Percentiles rank a stretch among this genome's conserved stretches.
phyloP scores from a whole-genome alignment of 805 yeast genomes.

The Jamesozyma hellenica region DNA sequence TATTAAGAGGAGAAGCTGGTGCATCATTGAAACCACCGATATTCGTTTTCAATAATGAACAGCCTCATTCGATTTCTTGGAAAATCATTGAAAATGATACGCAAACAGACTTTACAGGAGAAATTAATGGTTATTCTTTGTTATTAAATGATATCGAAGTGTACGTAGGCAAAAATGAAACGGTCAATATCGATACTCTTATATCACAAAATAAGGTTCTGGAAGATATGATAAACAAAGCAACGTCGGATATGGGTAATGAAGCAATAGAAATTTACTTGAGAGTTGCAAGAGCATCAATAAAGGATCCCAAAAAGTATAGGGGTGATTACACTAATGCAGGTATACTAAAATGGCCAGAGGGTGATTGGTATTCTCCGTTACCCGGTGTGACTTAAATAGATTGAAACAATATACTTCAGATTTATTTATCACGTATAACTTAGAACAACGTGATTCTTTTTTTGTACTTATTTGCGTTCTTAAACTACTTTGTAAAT shows the following conservation, averaged over 20 bases:
- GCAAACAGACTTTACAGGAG: constrained; percentile 17
- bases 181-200: constrained; percentile 35
- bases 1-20: constrained; percentile 67
- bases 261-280: constrained; percentile 33
- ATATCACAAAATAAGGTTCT: constrained; percentile 25
- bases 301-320: constrained; percentile 29
- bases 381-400: constrained; percentile 40
- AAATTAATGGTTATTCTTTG: constrained; percentile 47
- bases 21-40: constrained; percentile 41
- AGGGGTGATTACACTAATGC: constrained; percentile 61
- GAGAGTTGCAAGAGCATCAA: constrained; percentile 45
- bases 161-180: constrained; percentile 44
- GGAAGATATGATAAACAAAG: constrained; percentile 24
- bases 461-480: no score
- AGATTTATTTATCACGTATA: no score
- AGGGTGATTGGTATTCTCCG: constrained; percentile 43
- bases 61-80: constrained; percentile 25
- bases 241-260: constrained; percentile 25
- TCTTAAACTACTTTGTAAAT: no score
- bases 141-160: constrained; percentile 72
- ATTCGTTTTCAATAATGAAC: constrained; percentile 20
- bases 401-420: no score
- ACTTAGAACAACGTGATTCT: no score
- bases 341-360: constrained; percentile 49
- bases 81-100: constrained; percentile 9